phyloP scores from a whole-genome alignment of 2,329 filamentous ascomycete species.

The Phyllosticta paracitricarpa region DNA sequence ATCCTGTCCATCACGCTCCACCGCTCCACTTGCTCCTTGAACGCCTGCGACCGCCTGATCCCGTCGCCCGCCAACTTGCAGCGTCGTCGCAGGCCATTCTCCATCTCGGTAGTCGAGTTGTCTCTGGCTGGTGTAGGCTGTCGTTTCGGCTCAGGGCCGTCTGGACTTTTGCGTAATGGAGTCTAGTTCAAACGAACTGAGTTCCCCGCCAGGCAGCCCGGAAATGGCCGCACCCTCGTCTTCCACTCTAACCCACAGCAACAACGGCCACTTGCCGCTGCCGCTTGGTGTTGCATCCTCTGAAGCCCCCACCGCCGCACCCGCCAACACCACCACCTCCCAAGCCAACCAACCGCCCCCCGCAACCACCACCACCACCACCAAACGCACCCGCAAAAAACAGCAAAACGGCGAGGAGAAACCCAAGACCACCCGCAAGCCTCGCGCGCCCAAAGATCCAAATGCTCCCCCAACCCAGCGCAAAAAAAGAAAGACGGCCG shows the following conservation, averaged over 20 bases:
- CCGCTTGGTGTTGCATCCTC: conserved; percentile 21
- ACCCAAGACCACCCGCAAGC: conserved; percentile 36
- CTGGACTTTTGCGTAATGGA: conserved; percentile 14
- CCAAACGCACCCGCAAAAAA: conserved; percentile 36
- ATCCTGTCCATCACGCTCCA: not conserved
- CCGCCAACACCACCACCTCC: conserved; percentile 20
- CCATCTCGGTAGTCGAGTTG: not conserved
- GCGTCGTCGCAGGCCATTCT: not conserved
- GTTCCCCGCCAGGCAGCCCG: conserved; percentile 27
- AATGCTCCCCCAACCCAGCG: conserved; percentile 33
- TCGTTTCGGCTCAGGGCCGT: not conserved
- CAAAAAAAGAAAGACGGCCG: conserved; percentile 34
- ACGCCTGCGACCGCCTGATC: not conserved
- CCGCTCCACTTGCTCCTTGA: not conserved
- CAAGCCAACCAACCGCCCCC: conserved; percentile 15
- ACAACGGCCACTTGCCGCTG: conserved; percentile 23
- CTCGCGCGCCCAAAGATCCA: conserved; percentile 40
- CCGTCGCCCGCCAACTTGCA: not conserved
- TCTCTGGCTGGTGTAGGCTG: not conserved
- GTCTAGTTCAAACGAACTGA: conserved; percentile 27
- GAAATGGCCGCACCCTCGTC: not conserved
- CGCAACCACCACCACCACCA: conserved; percentile 25
- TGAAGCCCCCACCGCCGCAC: conserved; percentile 19
- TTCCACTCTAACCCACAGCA: conserved; percentile 16
- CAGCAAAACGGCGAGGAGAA: conserved; percentile 33